phyloP scores from a whole-genome alignment of 192 early-diverging fungal species.

The Geranomyces michiganensis region DNA sequence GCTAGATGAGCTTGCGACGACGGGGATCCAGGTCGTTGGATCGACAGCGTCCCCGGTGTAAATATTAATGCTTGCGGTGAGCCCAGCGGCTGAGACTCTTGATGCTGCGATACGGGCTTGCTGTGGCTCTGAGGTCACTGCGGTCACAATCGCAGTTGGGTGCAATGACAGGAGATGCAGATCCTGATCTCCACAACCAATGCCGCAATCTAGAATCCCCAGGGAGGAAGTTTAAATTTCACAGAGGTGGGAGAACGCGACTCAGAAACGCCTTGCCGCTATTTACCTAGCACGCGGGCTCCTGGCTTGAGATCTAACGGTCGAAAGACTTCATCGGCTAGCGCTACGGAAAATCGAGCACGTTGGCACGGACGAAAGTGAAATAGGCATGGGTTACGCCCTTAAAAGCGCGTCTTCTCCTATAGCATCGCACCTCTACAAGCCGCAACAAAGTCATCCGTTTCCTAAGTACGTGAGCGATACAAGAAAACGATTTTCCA shows the following conservation, averaged over 20 bases:
- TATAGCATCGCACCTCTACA: constrained; percentile 16
- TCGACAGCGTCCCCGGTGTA: constrained; percentile 37
- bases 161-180: constrained; percentile 24
- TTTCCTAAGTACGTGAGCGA: constrained; percentile 18
- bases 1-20: not conserved
- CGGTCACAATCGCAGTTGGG: constrained; percentile 12
- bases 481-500: not conserved
- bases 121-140: constrained; percentile 37
- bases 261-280: no score
- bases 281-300: constrained; percentile 5
- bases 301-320: not conserved
- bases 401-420: no score
- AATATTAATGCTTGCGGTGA: constrained; percentile 3
- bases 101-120: constrained; percentile 34
- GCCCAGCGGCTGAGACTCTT: constrained; percentile 12
- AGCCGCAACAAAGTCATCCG: constrained; percentile 25
- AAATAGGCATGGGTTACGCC: not conserved
- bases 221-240: no score
- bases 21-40: constrained; percentile 21
- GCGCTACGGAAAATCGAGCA: not conserved
- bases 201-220: constrained; percentile 50
- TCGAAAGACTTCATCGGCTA: constrained; percentile 11
- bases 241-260: no score
- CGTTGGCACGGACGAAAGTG: not conserved
- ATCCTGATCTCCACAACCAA: constrained; percentile 48